These are phyloP conservation scores for Pseudogymnoascus sp. DNA, from an alignment of 2,329 filamentous ascomycete species.

Conservation along the genomic window DNA sequence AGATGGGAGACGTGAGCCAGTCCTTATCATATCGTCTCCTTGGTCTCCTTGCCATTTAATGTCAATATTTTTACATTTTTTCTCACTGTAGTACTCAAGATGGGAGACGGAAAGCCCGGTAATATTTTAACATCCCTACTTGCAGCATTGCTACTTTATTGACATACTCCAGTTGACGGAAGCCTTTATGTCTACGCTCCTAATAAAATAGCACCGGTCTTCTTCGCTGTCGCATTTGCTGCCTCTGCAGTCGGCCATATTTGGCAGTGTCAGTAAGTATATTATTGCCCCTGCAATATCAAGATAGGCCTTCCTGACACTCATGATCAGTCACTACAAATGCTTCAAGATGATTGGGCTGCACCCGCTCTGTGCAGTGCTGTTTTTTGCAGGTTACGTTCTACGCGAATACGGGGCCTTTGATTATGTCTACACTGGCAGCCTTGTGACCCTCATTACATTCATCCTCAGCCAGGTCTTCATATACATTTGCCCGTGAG, in stretches of 20 bases:
- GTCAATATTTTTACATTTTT: background rate
- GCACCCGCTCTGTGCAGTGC: slow-evolving; percentile 41
- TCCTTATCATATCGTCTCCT: background rate
- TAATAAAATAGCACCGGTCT: slow-evolving; percentile 41
- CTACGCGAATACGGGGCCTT: slow-evolving; percentile 42
- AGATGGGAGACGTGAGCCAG: background rate
- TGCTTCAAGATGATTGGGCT: slow-evolving; percentile 45
- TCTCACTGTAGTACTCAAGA: background rate
- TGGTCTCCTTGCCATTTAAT: background rate
- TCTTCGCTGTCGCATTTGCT: slow-evolving; percentile 40
- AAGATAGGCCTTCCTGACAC: background rate
- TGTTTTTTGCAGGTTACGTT: slow-evolving; percentile 48
- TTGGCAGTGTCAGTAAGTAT: slow-evolving; percentile 45
- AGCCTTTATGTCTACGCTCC: slow-evolving; percentile 39
- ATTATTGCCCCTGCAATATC: slow-evolving; percentile 10
- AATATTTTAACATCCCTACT: background rate
- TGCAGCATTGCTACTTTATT: background rate
- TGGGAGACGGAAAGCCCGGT: slow-evolving; percentile 8
- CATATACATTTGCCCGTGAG: slow-evolving; percentile 12
- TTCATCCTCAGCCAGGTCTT: slow-evolving; percentile 32
- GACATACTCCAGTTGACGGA: slow-evolving; percentile 7
- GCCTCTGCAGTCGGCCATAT: slow-evolving; percentile 36
- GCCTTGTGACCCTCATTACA: slow-evolving; percentile 26
- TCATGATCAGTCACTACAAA: slow-evolving; percentile 37
- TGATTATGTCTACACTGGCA: slow-evolving; percentile 32